phyloP scores from a whole-genome alignment of 805 yeast species.

The Myxozyma geophila region DNA sequence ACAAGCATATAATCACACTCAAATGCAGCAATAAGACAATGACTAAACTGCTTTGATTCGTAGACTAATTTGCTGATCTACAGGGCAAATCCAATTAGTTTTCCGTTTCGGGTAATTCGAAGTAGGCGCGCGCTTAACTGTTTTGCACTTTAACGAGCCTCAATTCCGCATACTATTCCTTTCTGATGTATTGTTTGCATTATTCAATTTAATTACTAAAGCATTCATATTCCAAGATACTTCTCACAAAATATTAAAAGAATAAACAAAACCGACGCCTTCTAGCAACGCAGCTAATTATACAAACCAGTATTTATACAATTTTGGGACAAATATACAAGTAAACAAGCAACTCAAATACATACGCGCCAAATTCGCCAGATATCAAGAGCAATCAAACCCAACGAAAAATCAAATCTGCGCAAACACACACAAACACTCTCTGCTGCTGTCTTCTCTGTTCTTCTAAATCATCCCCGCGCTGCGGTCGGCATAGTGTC shows the following conservation, averaged over 20 bases:
- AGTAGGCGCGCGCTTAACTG: not conserved
- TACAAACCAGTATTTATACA: not conserved
- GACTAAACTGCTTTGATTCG: too few species aligned
- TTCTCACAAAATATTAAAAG: too few species aligned
- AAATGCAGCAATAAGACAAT: too few species aligned
- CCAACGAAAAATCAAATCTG: too few species aligned
- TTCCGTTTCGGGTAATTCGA: not conserved
- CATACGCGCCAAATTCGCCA: conserved; percentile 7
- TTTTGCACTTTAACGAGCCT: not conserved
- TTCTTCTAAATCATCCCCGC: conserved; percentile 1
- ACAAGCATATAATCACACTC: too few species aligned
- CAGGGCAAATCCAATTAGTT: not conserved
- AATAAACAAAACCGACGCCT: not conserved
- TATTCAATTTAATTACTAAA: too few species aligned
- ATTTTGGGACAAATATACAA: not conserved
- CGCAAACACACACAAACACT: too few species aligned
- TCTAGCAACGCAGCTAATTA: not conserved
- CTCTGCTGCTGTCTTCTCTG: not conserved
- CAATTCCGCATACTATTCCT: too few species aligned
- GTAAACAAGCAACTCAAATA: not conserved
- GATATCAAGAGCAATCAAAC: not conserved
- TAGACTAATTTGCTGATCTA: too few species aligned
- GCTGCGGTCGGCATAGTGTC: conserved; percentile 30
- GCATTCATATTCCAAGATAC: not conserved
- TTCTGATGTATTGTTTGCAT: too few species aligned